Evolutionary conservation across 371 early-diverging fungal genomes (phyloP), one percentile per base, ranked within the genome.

Genomic region (Rhizopus stolonifer): DNA sequence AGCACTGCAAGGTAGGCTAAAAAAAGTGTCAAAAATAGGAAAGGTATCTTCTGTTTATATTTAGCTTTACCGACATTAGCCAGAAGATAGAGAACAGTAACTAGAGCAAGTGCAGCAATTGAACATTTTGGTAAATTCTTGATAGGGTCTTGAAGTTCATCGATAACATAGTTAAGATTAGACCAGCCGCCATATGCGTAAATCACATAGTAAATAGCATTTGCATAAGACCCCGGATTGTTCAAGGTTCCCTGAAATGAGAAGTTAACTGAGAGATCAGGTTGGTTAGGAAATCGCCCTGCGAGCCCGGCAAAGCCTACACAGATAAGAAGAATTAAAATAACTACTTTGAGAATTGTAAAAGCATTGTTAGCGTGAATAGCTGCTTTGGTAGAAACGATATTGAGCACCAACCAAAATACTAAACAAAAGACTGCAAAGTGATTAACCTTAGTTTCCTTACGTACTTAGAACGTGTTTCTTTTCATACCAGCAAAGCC

Each of bases 241-340:
- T 60, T 33, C 4, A 51, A 25, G 5, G 64, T 64, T 1, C 60
- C 64, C 1, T 55, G 21, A 22, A 64, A 64, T 5, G 64, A 64
- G 23, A 64, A 64, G 13, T 60, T 65, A 3, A 39, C 45, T 13
- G 43, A 10, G 1, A 58, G 18, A 15, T 61, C 44, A 4, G 66
- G 66, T 6, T 40, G 46, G 8, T 62, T 55, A 2, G 62, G 59
- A 18, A 66, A 26, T 3, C 52, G 46, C 1, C 66, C 66, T 19
- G 66, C 47, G 8, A 66, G 46, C 18, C 66, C 66, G 24, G 62
- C 66, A 49, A 66, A 66, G 6, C 66, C 60, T 29, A 60, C 60
- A 19, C 54, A 60, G 21, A 60, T 60, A 25, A 66, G 21, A 9
- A 66, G 43, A 10, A 58, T 6, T 21, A 66, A 46, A 9, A 66